These are phyloP conservation scores for Phalaenopsis hybrid DNA, from an alignment of 116 monocot species.

Conservation along the genomic window DNA sequence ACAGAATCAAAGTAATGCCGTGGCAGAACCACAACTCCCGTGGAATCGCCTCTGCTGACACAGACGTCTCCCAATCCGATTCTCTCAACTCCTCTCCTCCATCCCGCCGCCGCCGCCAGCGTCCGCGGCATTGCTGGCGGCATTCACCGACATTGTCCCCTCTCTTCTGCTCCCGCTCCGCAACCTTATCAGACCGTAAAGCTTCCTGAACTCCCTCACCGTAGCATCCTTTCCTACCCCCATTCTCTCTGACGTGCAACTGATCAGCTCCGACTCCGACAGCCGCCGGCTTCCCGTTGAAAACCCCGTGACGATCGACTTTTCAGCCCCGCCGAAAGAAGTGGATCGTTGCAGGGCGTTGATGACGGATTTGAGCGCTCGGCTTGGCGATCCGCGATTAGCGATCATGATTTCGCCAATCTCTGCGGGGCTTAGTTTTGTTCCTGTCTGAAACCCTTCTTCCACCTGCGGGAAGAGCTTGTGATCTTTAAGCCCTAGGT, in stretches of 20 bases:
- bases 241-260: not conserved
- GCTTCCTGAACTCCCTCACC: constrained; percentile 38
- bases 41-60: constrained; percentile 1
- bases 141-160: constrained; percentile 13
- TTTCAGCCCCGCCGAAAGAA: constrained; percentile 1
- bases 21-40: not conserved
- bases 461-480: constrained; percentile 79
- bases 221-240: constrained; percentile 26
- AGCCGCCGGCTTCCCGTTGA: not conserved
- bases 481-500: constrained; percentile 37
- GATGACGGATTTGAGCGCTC: constrained; percentile 71
- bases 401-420: constrained; percentile 91
- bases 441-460: constrained; percentile 65
- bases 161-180: constrained; percentile 26
- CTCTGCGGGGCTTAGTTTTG: constrained; percentile 69
- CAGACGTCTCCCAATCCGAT: not conserved
- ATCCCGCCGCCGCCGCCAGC: not conserved
- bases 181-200: constrained; percentile 34
- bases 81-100: not conserved
- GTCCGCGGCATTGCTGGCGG: constrained; percentile 8
- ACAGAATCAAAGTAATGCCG: constrained; percentile 3
- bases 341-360: constrained; percentile 26
- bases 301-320: constrained; percentile 1
- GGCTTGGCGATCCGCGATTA: constrained; percentile 58
- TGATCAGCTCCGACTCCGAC: not conserved